Conservation (phyloP, 176 grass and related monocot species). For the Cenchrus americanus region DNA sequence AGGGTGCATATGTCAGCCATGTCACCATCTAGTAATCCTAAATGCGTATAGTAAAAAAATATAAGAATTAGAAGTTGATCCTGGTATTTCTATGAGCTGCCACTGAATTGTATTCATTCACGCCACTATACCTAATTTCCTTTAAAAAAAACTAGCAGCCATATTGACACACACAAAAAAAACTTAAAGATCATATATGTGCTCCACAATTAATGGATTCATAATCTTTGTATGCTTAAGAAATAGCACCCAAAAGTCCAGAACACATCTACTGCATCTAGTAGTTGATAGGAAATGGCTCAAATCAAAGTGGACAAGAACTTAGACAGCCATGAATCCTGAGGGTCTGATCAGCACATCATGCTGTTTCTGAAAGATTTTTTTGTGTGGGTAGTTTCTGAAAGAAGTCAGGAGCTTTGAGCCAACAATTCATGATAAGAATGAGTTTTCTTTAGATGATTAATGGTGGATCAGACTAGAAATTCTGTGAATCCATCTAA, state of each 20-base stretch:
- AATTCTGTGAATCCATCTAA: neutral
- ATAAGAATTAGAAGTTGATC: neutral
- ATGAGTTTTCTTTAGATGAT: neutral
- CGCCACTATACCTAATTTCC: neutral
- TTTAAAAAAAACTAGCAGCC: neutral
- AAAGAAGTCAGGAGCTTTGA: neutral
- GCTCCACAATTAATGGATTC: neutral
- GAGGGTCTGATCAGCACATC: neutral
- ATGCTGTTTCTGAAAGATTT: neutral
- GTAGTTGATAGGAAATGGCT: neutral
- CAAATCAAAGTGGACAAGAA: neutral
- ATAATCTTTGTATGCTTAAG: neutral
- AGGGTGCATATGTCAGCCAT: neutral
- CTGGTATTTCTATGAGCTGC: neutral
- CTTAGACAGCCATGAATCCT: neutral
- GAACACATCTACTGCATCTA: neutral
- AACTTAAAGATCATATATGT: neutral
- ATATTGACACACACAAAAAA: neutral
- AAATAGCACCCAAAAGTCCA: neutral
- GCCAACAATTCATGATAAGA: conserved; percentile 7
- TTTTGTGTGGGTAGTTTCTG: neutral
- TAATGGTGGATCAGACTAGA: neutral
- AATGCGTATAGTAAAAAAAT: no score
- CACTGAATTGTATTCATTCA: neutral
- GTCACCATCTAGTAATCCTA: no score